phyloP scores from a whole-genome alignment of 2,329 filamentous ascomycete species.

The Aspergillus luchuensis region DNA sequence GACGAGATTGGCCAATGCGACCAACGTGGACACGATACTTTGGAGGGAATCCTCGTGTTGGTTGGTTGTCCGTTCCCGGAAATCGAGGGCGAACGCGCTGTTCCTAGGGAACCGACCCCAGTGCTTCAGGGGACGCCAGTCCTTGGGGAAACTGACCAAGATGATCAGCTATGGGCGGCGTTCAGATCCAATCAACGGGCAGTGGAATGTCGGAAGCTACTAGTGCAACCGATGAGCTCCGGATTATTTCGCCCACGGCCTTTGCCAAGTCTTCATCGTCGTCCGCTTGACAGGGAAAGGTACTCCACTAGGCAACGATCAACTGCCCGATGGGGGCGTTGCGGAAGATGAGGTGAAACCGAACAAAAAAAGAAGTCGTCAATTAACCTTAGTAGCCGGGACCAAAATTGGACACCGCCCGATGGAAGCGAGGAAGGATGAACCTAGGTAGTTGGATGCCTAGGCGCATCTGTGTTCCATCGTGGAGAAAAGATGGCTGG shows the following conservation, averaged over 20 bases:
- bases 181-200: conserved; percentile 8
- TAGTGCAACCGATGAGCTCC: conserved; percentile 3
- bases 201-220: not conserved
- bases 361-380: not conserved
- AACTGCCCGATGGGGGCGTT: not conserved
- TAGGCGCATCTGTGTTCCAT: not conserved
- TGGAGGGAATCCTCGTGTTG: conserved; percentile 5
- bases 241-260: conserved; percentile 1
- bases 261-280: conserved; percentile 6
- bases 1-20: conserved; percentile 10
- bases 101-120: conserved; percentile 3
- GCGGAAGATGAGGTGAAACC: not conserved
- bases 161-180: conserved; percentile 10
- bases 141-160: conserved; percentile 12
- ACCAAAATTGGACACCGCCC: not conserved
- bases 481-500: not conserved
- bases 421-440: not conserved
- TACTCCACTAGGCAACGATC: not conserved
- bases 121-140: conserved; percentile 16
- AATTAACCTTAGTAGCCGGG: not conserved
- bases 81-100: conserved; percentile 7
- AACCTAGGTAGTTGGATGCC: not conserved
- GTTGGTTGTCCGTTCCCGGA: conserved; percentile 13
- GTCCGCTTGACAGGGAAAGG: not conserved
- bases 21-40: conserved; percentile 7